These are phyloP conservation scores for Pascua guehoae DNA, from an alignment of 1,284 basidiomycete genomes.

Conservation along the genomic window DNA sequence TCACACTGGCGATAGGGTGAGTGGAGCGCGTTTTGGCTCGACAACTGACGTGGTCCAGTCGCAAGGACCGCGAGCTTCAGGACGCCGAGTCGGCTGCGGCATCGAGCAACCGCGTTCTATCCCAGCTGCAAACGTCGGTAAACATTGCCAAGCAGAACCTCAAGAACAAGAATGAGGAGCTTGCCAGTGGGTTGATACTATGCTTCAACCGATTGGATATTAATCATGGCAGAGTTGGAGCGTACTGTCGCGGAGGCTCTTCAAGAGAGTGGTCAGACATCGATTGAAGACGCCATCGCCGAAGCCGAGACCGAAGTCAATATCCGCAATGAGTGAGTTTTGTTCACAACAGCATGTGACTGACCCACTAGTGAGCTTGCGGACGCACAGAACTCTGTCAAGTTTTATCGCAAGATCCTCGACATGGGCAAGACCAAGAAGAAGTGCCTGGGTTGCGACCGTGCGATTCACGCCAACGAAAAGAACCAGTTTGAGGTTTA, in stretches of 20 bases:
- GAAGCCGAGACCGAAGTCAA: conserved; percentile 58
- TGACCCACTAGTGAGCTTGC: conserved; percentile 14
- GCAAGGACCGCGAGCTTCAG: conserved; percentile 62
- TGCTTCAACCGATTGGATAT: background rate
- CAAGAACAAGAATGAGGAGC: conserved; percentile 61
- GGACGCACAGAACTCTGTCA: conserved; percentile 11
- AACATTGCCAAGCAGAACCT: conserved; percentile 60
- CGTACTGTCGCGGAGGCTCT: conserved; percentile 55
- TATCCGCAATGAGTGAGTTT: conserved; percentile 57
- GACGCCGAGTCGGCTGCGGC: conserved; percentile 58
- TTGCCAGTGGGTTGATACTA: conserved; percentile 55
- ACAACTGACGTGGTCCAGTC: conserved; percentile 49
- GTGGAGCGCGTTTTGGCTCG: conserved; percentile 23
- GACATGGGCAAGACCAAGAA: conserved; percentile 62
- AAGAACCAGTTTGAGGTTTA: conserved; percentile 63
- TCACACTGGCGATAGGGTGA: conserved; percentile 61
- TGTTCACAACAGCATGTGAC: background rate
- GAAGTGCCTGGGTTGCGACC: conserved; percentile 71
- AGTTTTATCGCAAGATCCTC: conserved; percentile 64
- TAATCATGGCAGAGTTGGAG: conserved; percentile 55
- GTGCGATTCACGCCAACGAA: conserved; percentile 64
- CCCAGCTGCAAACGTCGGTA: conserved; percentile 61
- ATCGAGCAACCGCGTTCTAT: conserved; percentile 57
- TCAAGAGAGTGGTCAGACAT: conserved; percentile 43
- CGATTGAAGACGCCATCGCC: conserved; percentile 59